These are phyloP conservation scores for Epichloe festucae DNA, from an alignment of 2,329 filamentous ascomycete species.

Conservation along the genomic window DNA sequence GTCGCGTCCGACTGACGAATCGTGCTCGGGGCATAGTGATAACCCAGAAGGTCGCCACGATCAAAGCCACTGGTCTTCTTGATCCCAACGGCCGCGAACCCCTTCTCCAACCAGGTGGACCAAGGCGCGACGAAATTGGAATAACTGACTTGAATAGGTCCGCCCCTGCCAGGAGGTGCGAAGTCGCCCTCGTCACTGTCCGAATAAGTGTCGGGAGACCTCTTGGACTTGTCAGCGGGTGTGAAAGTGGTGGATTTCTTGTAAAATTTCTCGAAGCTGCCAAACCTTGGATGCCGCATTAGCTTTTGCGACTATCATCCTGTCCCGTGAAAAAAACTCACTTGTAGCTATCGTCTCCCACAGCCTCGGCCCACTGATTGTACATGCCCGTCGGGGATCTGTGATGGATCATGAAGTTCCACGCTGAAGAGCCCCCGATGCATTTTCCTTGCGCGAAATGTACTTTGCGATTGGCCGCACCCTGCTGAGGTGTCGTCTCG, in stretches of 20 bases:
- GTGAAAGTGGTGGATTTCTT: conserved; percentile 15
- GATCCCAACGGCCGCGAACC: conserved; percentile 15
- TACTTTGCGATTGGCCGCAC: conserved; percentile 14
- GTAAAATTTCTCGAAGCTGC: conserved; percentile 16
- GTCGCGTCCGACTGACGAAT: conserved; percentile 11
- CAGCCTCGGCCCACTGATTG: no score
- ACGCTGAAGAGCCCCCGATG: conserved; percentile 24
- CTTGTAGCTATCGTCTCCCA: no score
- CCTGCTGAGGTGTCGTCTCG: conserved; percentile 14
- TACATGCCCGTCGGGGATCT: conserved; percentile 19
- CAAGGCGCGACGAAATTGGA: conserved; percentile 14
- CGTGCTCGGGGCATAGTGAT: conserved; percentile 11
- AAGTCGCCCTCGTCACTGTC: no score
- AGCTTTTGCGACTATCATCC: not conserved
- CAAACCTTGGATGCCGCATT: not conserved
- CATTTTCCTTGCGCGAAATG: conserved; percentile 25
- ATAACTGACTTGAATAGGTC: conserved; percentile 16
- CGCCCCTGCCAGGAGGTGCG: conserved; percentile 6
- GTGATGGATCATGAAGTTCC: conserved; percentile 24
- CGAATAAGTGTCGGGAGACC: conserved; percentile 6
- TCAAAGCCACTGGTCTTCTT: conserved; percentile 11
- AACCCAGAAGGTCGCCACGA: conserved; percentile 13
- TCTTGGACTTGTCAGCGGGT: conserved; percentile 10
- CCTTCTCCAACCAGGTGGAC: conserved; percentile 12
- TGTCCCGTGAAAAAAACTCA: no score